Base-by-base conservation (phyloP, 768 basidiomycete genomes). In the Candolleomyces efflorescens region DNA sequence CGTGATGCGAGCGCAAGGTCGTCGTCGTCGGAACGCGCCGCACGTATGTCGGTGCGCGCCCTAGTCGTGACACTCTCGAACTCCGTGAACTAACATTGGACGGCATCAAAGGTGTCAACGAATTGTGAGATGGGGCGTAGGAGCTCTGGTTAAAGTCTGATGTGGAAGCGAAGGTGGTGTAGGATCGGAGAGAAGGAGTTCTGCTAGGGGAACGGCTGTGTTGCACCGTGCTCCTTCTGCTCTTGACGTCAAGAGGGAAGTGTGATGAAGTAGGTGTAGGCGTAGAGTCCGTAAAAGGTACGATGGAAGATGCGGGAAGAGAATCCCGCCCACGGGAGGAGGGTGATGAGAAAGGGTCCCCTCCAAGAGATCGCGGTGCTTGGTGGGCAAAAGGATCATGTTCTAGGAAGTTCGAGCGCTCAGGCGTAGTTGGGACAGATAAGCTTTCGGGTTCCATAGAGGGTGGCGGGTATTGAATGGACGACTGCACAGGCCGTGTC, bases 241-340 rank as follows among this genome's bases (percentile, higher is more conserved):
- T 48, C 47, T 56, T 56, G 27, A 15, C 27, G 23, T 56, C 55
- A 2, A 56, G 26, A 10, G 55, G 55, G 47, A 56, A 56, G 37
- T 56, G 32, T 6, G 36, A 20, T 0, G 55, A 48, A 10, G 54
- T 18, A 20, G 41, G 41, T 20, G 23, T 17, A 20, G 41, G 41
- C 12, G 23, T 17, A 18, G 54, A 23, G 3, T 45, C 44, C 17
- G 41, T 36, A 24, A 56, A 56, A 20, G 55, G 55, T 13, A 47
- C 46, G 9, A 56, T 56, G 26, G 32, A 12, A 24, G 39, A 23
- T 41, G 53, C 23, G 20, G 27, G 23, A 20, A 20, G n/a, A 17
- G 41, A 43, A 20, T 43, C 41, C 41, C 41, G 41, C 13, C 10
- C 41, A 43, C 17, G 17, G 18, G 41, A 22, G 36, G 50, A 27